Base-by-base conservation (phyloP, 129 eudicot species). In the Centrapalus pauciflorus region DNA sequence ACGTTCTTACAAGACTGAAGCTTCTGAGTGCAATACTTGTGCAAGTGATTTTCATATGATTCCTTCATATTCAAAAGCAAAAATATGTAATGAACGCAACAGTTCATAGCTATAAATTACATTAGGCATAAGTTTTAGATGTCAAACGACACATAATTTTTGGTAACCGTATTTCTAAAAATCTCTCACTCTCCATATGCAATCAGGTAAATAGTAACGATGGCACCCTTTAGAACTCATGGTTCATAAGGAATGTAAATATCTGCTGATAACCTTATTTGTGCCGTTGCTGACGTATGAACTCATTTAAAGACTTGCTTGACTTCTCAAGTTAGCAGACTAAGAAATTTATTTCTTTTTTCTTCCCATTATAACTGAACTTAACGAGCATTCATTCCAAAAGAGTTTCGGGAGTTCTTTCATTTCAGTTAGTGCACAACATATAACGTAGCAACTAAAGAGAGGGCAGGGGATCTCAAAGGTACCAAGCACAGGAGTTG, bases 341-440 rank as follows among this genome's bases (percentile, higher is more conserved):
- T 49, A 24, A 27, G 43, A 23, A 16, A 71, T 19, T 20, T 30
- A 8, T 3, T 19, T 61, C 0, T 3, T 14, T 72, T 7, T 48
- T 25, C 77, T 32, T 34, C 49, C 38, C 40, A 72, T 50, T 34
- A 40, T 37, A 43, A 25, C 61, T 32, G 52, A 48, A 61, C 59
- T 45, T 14, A 49, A 57, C 68, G 61, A 23, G 49, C 21, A 60
- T 33, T 48, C 51, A 70, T 27, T 35, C 67, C n/a, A 66, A 30
- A 17, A 4, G 46, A 46, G 29, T 29, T 46, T 49, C 46, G 43
- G 57, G 41, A 41, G 66, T 49, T 41, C 19, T 30, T 9, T 48
- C 50, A 30, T 45, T 60, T 52, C 10, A 29, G 58, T 32, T 46
- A 71, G 60, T 33, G 59, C 35, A 70, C 67, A 41, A 58, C 9